Percentiles rank a stretch among this genome's conserved stretches.
Conservation (phyloP, 208 protist genomes). For the Tritrichomonas foetus region DNA sequence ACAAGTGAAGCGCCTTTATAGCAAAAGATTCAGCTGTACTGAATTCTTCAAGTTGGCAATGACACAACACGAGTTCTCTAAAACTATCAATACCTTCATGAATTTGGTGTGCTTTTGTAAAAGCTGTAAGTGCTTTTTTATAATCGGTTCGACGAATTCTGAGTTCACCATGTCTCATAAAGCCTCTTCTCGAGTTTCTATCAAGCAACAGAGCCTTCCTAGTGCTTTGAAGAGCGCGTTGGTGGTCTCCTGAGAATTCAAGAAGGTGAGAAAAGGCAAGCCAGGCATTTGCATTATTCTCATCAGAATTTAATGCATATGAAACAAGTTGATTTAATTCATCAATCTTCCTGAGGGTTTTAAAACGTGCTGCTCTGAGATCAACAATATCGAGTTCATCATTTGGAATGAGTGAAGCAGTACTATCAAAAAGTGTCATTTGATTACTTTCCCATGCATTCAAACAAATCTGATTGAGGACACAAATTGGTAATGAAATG, state of each 20-base stretch:
- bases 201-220: not conserved
- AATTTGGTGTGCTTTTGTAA: not conserved
- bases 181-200: not conserved
- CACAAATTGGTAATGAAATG: not conserved
- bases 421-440: not conserved
- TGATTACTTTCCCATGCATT: not conserved
- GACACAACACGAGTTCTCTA: not conserved
- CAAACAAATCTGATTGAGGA: not conserved
- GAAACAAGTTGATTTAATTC: not conserved
- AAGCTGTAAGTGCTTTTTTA: not conserved
- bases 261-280: not conserved
- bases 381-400: not conserved
- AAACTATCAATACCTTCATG: not conserved
- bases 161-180: slow-evolving; percentile 20
- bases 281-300: not conserved
- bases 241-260: not conserved
- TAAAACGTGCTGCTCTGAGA: not conserved
- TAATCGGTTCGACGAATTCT: not conserved
- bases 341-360: not conserved
- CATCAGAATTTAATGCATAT: not conserved
- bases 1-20: not conserved
- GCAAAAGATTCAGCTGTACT: not conserved
- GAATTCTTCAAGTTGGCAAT: not conserved
- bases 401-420: not conserved
- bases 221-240: not conserved